phyloP scores from a whole-genome alignment of 176 grass and related monocot species.

The Oryza punctata region DNA sequence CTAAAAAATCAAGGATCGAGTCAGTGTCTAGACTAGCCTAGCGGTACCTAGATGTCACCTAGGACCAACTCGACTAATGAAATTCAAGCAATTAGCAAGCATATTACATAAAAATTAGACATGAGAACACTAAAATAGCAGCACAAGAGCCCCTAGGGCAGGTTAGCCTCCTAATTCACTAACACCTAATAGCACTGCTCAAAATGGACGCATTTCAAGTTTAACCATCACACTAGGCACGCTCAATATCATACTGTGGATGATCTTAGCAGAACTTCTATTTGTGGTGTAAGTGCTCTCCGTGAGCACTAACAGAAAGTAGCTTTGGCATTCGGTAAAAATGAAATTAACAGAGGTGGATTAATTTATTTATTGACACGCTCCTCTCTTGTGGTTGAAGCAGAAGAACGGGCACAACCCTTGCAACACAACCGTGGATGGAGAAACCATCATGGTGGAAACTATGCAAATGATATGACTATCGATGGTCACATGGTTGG shows the following conservation, averaged over 20 bases:
- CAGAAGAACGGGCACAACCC: slow-evolving; percentile 40
- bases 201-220: not conserved
- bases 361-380: slow-evolving; percentile 10
- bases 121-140: not conserved
- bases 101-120: not conserved
- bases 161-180: not conserved
- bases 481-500: not conserved
- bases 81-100: not conserved
- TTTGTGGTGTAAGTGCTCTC: not conserved
- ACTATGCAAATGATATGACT: slow-evolving; percentile 37
- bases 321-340: not conserved
- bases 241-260: not conserved
- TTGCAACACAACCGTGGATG: slow-evolving; percentile 50
- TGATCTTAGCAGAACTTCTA: not conserved
- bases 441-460: slow-evolving; percentile 36
- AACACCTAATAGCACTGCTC: not conserved
- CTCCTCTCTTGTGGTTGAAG: not conserved
- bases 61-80: not conserved
- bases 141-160: not conserved
- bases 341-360: not conserved
- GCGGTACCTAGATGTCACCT: not conserved
- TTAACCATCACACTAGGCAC: not conserved
- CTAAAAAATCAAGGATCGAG: not conserved
- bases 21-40: not conserved
- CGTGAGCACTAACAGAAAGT: not conserved